Base-by-base conservation (phyloP, 768 basidiomycete species). In the Pulveroboletus sp. region DNA sequence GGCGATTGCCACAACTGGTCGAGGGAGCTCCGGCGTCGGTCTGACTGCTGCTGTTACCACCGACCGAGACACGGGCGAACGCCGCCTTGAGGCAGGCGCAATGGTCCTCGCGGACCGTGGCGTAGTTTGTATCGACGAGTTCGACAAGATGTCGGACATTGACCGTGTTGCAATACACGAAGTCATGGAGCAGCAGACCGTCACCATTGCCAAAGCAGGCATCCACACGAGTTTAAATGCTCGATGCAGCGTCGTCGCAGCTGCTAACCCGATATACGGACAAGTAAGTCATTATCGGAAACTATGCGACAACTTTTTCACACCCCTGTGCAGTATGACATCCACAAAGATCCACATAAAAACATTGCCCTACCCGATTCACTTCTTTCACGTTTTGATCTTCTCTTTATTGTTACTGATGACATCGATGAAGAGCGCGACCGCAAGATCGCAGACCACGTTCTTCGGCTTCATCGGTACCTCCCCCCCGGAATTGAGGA, bases 141-240 rank as follows among this genome's bases (percentile, higher is more conserved):
- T 99, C 63, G 97, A 99, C 79, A 99, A 99, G 69, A 98, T 99
- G 97, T 94, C 92, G 23, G 97, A 99, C 64, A 80, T 98, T 56
- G 97, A 99, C 72, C 84, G 97, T 57, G 95, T 98, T 17, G 95
- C 97, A 29, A 99, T 99, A 61, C 97, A 99, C 72, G 97, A 99
- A 81, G 97, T 98, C 64, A 99, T 99, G 97, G 97, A 98, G 66
- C 95, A 97, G 68, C 97, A 99, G 66, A 99, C 97, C 0, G 95
- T 99, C 40, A 98, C 97, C 9, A 99, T 99, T 56, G 97, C 97
- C 40, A 99, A 99, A 63, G 97, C 97, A 12, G 97, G 97, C 49
- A 99, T 99, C 56, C 97, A 98, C 64, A 99, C 97, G 0, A 94
- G 89, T 65, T 77, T 99, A 60, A 99, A 99, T 68, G 97, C 97